A percentile compares a stretch with the other conserved stretches of the same genome.
Evolutionary conservation across 2,329 filamentous ascomycete species (phyloP).

Genomic region (Claviceps sp.): DNA sequence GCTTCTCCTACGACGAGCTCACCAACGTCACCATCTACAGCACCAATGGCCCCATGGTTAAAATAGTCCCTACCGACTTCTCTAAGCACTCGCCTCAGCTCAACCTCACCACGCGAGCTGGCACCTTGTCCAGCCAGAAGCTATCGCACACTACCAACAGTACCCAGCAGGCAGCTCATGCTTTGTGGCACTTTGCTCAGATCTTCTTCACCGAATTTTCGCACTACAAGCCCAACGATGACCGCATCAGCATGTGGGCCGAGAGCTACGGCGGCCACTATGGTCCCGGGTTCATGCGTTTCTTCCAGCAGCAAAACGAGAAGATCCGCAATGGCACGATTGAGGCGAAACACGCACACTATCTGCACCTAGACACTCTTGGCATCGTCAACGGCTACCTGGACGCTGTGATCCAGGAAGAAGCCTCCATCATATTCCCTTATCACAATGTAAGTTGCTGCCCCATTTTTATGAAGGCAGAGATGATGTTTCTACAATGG

Average conservation of each 20-base stretch:
- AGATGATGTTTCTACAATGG: background rate
- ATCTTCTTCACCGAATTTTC: slow-evolving; percentile 45
- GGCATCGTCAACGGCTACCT: slow-evolving; percentile 60
- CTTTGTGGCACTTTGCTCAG: slow-evolving; percentile 55
- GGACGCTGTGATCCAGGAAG: slow-evolving; percentile 47
- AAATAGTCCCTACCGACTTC: slow-evolving; percentile 24
- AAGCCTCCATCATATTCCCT: slow-evolving; percentile 42
- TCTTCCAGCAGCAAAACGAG: slow-evolving; percentile 50
- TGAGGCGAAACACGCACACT: slow-evolving; percentile 30
- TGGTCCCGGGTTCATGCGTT: slow-evolving; percentile 46
- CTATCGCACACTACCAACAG: slow-evolving; percentile 28
- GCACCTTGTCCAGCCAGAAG: slow-evolving; percentile 20
- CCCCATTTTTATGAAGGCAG: background rate
- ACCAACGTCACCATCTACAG: slow-evolving; percentile 47
- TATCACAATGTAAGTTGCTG: slow-evolving; percentile 40
- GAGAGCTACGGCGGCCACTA: slow-evolving; percentile 62
- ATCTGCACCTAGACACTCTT: slow-evolving; percentile 42
- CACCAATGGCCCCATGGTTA: slow-evolving; percentile 33
- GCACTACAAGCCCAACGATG: slow-evolving; percentile 38
- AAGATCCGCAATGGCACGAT: slow-evolving; percentile 20
- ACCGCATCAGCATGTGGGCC: slow-evolving; percentile 50
- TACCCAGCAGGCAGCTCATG: slow-evolving; percentile 39
- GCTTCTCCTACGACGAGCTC: slow-evolving; percentile 50
- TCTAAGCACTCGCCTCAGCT: slow-evolving; percentile 22
- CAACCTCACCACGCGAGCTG: slow-evolving; percentile 24